Evolutionary conservation across 768 basidiomycete genomes (phyloP), one percentile per base, ranked within the genome.

Genomic region (Auriscalpium orientale): DNA sequence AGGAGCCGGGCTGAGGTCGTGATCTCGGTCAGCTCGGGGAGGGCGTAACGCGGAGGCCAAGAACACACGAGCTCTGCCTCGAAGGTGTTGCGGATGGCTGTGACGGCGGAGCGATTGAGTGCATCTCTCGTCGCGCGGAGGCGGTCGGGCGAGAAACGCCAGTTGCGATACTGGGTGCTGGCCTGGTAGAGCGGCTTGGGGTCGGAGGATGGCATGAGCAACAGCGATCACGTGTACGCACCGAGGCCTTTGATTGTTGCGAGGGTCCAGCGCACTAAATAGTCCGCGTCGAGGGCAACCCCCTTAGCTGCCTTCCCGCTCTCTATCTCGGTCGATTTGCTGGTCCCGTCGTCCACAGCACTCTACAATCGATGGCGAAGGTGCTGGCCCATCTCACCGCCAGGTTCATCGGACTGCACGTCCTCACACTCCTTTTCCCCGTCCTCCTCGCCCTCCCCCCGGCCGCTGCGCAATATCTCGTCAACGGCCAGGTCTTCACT

Each of bases 151-250:
- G 94, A 93, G 69, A 86, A 97, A 51, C 94, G 76, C 97, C 97
- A 99, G 67, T 94, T 84, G 54, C 76, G 82, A 71, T 76, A 91
- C 65, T 93, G 91, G 0, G 89, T 89, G 62, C 88, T 89, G 43
- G 77, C 80, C 64, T 91, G 82, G 62, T 91, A 94, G 3, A 89
- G 67, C 0, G 87, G 73, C 56, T 57, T 71, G 22, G 56, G 68
- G 72, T 72, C 18, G 51, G 58, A 35, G 47, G 52, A 33, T 44
- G 49, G 47, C 6, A 47, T 28, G 34, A 54, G 49, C 20, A 49
- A 50, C 43, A 53, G 9, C 21, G 50, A 47, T 55, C 56, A 43
- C 45, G 56, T 9, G 34, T 12, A 28, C 10, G 49, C 7, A 16
- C 22, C 28, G 33, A 16, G 34, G 18, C 21, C 4, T 11, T 4